Conservation (phyloP, 345 rosid species). For the Pseudoturritis turrita region DNA sequence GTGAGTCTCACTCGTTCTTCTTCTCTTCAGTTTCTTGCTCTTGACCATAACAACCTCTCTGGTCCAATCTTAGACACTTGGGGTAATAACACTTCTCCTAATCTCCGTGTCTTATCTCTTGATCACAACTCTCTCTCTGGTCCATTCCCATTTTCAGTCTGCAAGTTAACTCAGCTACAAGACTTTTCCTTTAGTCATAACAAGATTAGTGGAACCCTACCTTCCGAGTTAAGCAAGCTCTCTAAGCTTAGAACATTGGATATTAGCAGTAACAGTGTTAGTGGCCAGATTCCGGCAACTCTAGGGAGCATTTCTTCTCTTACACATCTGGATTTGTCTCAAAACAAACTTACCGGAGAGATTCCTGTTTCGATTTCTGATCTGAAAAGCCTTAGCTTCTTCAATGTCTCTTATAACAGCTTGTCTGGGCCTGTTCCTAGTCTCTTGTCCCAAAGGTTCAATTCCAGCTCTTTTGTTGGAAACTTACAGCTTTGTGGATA, state of each 20-base stretch:
- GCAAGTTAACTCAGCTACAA: slow-evolving; percentile 44
- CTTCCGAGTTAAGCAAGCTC: slow-evolving; percentile 45
- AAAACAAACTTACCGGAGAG: slow-evolving; percentile 58
- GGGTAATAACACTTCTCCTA: slow-evolving; percentile 29
- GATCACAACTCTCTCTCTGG: slow-evolving; percentile 50
- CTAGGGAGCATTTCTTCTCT: slow-evolving; percentile 49
- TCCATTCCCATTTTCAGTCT: slow-evolving; percentile 49
- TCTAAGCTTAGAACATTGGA: slow-evolving; percentile 56
- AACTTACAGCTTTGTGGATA: slow-evolving; percentile 81
- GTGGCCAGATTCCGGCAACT: slow-evolving; percentile 53
- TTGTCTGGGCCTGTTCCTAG: slow-evolving; percentile 87
- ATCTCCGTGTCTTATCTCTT: slow-evolving; percentile 35
- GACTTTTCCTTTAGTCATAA: slow-evolving; percentile 55
- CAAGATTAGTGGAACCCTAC: slow-evolving; percentile 49
- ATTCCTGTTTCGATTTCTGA: slow-evolving; percentile 57
- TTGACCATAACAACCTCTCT: slow-evolving; percentile 58
- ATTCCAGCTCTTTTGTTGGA: slow-evolving; percentile 66
- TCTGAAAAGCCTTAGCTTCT: slow-evolving; percentile 47
- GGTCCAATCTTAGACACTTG: slow-evolving; percentile 48
- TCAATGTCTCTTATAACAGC: slow-evolving; percentile 83
- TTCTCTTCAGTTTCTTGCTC: slow-evolving; percentile 51
- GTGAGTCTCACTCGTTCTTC: slow-evolving; percentile 38
- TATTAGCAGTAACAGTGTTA: slow-evolving; percentile 53
- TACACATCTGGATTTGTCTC: slow-evolving; percentile 52
- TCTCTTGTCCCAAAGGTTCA: slow-evolving; percentile 61